Evolutionary conservation across 257 asterid species (phyloP).

Genomic region (Craterostigma plantagineum): DNA sequence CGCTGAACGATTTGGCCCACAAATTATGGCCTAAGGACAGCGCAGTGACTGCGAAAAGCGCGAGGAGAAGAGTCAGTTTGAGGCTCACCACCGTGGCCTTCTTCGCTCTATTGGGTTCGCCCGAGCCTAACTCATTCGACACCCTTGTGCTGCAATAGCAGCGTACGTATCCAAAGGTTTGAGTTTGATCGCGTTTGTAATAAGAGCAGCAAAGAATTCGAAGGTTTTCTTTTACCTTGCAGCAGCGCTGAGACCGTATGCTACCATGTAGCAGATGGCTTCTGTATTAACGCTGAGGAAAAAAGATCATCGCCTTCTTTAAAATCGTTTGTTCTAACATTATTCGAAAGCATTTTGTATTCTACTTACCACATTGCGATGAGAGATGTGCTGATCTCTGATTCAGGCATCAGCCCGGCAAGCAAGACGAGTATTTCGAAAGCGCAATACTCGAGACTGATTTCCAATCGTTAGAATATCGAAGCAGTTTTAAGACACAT

Average conservation of each 20-base stretch:
- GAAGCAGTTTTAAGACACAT: too few species aligned
- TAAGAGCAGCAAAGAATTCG: too few species aligned
- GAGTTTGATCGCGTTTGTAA: neutral
- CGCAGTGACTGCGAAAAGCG: constrained; percentile 20
- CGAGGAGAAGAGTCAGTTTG: constrained; percentile 27
- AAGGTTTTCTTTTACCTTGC: constrained; percentile 35
- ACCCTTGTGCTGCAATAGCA: constrained; percentile 58
- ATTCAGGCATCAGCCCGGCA: constrained; percentile 74
- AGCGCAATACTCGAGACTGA: constrained; percentile 81
- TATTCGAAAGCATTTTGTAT: neutral
- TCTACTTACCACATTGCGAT: constrained; percentile 66
- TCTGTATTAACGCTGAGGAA: constrained; percentile 24
- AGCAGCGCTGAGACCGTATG: constrained; percentile 71
- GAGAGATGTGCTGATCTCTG: constrained; percentile 50
- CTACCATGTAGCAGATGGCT: constrained; percentile 27
- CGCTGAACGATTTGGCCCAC: constrained; percentile 59
- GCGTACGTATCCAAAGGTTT: neutral
- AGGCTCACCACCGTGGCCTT: constrained; percentile 50
- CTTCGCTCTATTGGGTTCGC: constrained; percentile 40
- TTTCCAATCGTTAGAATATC: too few species aligned
- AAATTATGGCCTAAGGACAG: constrained; percentile 31
- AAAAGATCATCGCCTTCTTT: neutral
- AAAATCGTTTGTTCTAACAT: neutral
- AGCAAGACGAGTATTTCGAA: constrained; percentile 69
- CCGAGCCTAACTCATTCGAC: constrained; percentile 70